These are phyloP conservation scores for Colletotrichum scovillei DNA, from an alignment of 2,329 filamentous ascomycete genomes.

Conservation along the genomic window DNA sequence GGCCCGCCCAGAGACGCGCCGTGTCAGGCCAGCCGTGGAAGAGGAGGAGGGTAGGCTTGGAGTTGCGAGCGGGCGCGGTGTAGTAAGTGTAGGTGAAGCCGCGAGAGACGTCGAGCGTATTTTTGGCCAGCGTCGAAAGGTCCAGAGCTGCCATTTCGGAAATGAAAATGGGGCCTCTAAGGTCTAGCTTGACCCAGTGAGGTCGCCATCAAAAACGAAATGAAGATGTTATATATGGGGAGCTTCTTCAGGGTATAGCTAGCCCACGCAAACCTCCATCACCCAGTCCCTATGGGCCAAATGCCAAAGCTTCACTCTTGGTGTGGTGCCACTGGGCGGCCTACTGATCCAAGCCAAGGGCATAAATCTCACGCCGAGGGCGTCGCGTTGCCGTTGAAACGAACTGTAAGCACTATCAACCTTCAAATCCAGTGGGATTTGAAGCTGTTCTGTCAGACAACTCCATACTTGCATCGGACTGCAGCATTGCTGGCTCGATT, in stretches of 20 bases:
- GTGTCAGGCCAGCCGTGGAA: slow-evolving; percentile 63
- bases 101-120: slow-evolving; percentile 43
- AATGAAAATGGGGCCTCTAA: not conserved
- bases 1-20: slow-evolving; percentile 55
- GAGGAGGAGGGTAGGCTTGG: slow-evolving; percentile 50
- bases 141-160: slow-evolving; percentile 17
- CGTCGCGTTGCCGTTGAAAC: not conserved
- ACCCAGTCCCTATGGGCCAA: no score
- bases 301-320: no score
- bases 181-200: no score
- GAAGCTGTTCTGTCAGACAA: not conserved
- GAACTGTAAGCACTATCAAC: no score
- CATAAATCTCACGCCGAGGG: not conserved
- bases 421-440: no score
- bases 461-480: not conserved
- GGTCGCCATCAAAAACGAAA: no score
- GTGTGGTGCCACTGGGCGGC: not conserved
- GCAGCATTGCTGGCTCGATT: not conserved
- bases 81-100: slow-evolving; percentile 56
- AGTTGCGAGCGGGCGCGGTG: slow-evolving; percentile 39
- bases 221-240: not conserved
- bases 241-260: not conserved
- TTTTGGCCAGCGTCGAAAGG: slow-evolving; percentile 41
- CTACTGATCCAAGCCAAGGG: not conserved
- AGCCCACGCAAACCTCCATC: not conserved